Evolutionary conservation across 352 stramenopile species (phyloP).

Genomic region (Phytopythium helicoides): DNA sequence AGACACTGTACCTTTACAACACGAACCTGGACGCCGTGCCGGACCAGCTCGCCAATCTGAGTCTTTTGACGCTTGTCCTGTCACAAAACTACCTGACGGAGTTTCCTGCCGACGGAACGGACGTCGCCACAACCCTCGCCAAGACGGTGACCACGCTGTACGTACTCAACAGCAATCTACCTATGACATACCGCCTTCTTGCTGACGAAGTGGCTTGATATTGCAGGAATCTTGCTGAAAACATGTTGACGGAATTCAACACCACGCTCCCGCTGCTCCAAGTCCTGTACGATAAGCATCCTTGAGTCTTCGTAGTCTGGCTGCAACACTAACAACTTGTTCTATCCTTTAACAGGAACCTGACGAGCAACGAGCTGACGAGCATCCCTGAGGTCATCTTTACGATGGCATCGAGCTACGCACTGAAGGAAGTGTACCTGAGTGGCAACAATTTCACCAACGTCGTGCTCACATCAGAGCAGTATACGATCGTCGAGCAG

Average conservation of each 20-base stretch:
- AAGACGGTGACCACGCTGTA: conserved; percentile 22
- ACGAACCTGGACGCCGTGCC: conserved; percentile 45
- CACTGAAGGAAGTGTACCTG: conserved; percentile 52
- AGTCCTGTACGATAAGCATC: conserved; percentile 24
- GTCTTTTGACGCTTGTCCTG: conserved; percentile 30
- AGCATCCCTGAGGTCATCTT: conserved; percentile 47
- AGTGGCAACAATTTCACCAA: conserved; percentile 53
- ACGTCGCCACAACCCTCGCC: conserved; percentile 25
- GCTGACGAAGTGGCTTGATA: no score
- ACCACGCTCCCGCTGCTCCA: conserved; percentile 27
- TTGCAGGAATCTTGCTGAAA: conserved; percentile 37
- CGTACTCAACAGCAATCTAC: no score
- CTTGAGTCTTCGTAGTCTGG: no score
- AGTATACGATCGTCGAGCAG: conserved; percentile 39
- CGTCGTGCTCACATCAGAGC: conserved; percentile 31
- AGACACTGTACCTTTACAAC: conserved; percentile 38
- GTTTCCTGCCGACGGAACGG: conserved; percentile 28
- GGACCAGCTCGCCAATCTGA: conserved; percentile 28
- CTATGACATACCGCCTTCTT: no score
- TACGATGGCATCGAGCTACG: conserved; percentile 26
- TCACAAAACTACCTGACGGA: conserved; percentile 49
- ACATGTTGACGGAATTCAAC: conserved; percentile 41
- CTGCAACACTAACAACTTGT: no score
- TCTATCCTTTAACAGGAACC: conserved; percentile 20
- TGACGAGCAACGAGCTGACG: conserved; percentile 43